phyloP scores from a whole-genome alignment of 2,329 filamentous ascomycete genomes.

The Ascochyta pisi region DNA sequence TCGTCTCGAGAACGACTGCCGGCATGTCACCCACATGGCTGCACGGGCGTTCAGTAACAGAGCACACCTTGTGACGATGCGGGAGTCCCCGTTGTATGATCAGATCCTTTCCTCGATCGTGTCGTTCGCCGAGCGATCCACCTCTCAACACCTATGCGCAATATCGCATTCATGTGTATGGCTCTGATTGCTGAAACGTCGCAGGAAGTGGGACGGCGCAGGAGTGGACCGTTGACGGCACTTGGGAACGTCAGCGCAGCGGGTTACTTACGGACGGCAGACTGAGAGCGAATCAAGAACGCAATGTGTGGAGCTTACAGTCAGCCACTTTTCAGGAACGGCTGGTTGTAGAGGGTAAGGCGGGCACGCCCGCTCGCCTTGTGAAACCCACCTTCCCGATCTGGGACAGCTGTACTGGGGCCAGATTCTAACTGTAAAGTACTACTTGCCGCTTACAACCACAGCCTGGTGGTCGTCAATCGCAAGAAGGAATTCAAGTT shows the following conservation, averaged over 20 bases:
- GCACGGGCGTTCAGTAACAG: constrained; percentile 10
- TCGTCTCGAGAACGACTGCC: constrained; percentile 10
- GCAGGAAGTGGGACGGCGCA: constrained; percentile 4
- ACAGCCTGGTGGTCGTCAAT: not conserved
- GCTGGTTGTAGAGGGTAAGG: constrained; percentile 6
- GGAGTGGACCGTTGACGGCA: not conserved
- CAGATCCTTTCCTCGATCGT: not conserved
- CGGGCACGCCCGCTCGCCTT: constrained; percentile 11
- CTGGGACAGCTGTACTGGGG: constrained; percentile 9
- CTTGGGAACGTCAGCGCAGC: constrained; percentile 8
- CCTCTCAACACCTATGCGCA: not conserved
- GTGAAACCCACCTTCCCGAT: constrained; percentile 20
- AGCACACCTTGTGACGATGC: constrained; percentile 9
- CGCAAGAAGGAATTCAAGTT: not conserved
- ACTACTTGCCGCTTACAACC: constrained; percentile 9
- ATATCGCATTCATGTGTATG: not conserved
- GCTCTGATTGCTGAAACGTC: constrained; percentile 5
- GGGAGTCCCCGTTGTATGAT: constrained; percentile 5
- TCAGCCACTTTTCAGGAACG: constrained; percentile 9
- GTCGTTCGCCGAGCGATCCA: not conserved
- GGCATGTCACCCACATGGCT: constrained; percentile 17
- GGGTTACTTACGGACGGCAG: not conserved
- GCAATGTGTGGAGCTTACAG: constrained; percentile 10
- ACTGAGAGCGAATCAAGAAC: constrained; percentile 10
- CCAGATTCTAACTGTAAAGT: not conserved